Percentiles rank a stretch among this genome's conserved stretches.
Conservation (phyloP, 1,284 basidiomycete species). For the Rhodotorula sp. region DNA sequence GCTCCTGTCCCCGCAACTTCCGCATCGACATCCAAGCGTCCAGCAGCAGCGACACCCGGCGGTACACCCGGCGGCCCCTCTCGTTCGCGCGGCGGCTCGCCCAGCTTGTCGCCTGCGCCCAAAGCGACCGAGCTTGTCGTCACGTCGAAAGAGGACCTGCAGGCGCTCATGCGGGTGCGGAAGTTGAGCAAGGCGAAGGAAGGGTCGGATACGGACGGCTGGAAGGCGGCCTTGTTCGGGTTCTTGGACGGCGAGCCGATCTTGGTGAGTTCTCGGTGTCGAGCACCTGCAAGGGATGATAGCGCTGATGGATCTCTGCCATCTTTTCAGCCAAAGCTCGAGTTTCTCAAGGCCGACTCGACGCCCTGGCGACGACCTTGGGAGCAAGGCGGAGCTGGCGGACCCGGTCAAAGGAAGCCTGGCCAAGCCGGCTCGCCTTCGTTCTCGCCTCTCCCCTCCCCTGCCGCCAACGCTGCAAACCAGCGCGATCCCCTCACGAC, state of each 20-base stretch:
- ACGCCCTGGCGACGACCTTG: conserved; percentile 33
- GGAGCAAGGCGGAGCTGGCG: conserved; percentile 17
- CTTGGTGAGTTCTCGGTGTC: conserved; percentile 18
- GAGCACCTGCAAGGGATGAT: background rate
- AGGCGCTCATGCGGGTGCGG: conserved; percentile 35
- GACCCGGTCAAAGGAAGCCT: background rate
- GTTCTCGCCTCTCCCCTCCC: background rate
- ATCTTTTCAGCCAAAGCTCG: conserved; percentile 26
- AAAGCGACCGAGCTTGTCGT: conserved; percentile 25
- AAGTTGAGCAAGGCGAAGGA: conserved; percentile 22
- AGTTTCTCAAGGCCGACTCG: conserved; percentile 11
- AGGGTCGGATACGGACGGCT: conserved; percentile 1
- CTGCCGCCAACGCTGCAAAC: background rate
- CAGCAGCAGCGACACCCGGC: background rate
- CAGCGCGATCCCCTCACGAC: background rate
- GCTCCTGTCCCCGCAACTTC: background rate
- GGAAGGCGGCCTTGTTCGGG: conserved; percentile 26
- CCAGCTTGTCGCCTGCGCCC: conserved; percentile 11
- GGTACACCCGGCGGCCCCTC: background rate
- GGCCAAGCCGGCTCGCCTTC: background rate
- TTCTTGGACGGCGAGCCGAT: conserved; percentile 36
- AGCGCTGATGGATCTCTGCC: too few relatives aligned
- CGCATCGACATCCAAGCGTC: background rate
- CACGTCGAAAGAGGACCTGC: conserved; percentile 36
- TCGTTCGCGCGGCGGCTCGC: background rate